These are phyloP conservation scores for Prinsepia uniflora DNA, from an alignment of 306 rosid species.

Conservation along the genomic window DNA sequence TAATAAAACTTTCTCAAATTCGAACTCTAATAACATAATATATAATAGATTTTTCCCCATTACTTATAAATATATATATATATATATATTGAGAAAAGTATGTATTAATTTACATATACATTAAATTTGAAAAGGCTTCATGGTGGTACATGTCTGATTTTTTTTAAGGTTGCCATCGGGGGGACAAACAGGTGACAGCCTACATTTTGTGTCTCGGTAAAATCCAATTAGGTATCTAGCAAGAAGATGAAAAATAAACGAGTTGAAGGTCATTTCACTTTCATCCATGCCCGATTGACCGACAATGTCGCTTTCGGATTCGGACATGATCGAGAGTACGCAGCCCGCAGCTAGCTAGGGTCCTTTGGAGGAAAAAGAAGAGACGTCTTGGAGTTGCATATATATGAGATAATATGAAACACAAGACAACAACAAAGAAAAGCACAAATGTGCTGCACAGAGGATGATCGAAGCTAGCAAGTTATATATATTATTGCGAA, in stretches of 20 bases:
- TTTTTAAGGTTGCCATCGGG: neutral
- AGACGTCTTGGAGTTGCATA: too few relatives aligned
- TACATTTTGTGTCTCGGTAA: neutral
- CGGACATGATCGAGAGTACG: too few relatives aligned
- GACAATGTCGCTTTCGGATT: constrained; percentile 29
- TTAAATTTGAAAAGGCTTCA: neutral
- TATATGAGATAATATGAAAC: too few relatives aligned
- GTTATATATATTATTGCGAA: neutral
- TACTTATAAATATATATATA: too few relatives aligned
- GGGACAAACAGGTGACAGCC: neutral
- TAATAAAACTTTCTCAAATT: too few relatives aligned
- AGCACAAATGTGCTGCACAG: too few relatives aligned
- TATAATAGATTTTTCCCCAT: too few relatives aligned
- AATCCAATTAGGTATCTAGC: constrained; percentile 4
- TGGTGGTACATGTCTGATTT: neutral
- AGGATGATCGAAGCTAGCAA: neutral
- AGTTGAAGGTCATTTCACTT: neutral
- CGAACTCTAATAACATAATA: too few relatives aligned
- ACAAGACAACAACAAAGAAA: too few relatives aligned
- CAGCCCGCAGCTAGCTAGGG: neutral
- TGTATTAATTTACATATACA: too few relatives aligned
- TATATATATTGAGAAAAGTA: too few relatives aligned
- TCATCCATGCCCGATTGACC: constrained; percentile 8
- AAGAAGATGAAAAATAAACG: constrained; percentile 3
- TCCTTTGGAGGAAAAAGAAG: neutral